Evolutionary conservation across 1,284 basidiomycete genomes (phyloP).

Genomic region (Trametes versicolor): DNA sequence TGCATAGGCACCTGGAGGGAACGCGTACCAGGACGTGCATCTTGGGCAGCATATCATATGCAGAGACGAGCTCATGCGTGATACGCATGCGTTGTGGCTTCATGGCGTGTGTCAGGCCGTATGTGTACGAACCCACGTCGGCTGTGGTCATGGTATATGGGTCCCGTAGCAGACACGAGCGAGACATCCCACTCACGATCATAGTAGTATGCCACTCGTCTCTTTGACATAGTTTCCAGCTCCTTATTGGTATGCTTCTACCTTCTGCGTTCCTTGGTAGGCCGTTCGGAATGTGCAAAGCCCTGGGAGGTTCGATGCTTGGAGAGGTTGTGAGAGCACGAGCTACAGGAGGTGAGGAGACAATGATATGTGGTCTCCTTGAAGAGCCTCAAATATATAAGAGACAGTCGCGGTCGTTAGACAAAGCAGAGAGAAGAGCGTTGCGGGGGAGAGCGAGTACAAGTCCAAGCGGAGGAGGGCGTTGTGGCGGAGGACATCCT

Average conservation of each 20-base stretch:
- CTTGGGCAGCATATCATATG: constrained; percentile 89
- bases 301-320: background rate
- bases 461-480: background rate
- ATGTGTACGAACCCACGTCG: constrained; percentile 86
- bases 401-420: background rate
- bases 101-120: constrained; percentile 92
- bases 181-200: constrained; percentile 28
- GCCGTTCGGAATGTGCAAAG: background rate
- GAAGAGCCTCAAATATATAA: background rate
- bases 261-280: background rate
- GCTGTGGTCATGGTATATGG: constrained; percentile 48
- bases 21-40: constrained; percentile 82
- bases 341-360: background rate
- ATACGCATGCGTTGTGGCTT: constrained; percentile 95
- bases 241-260: background rate
- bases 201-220: constrained; percentile 39
- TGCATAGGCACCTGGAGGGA: background rate
- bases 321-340: background rate
- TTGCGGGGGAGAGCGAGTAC: background rate
- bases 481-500: constrained; percentile 5
- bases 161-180: background rate
- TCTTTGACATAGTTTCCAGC: constrained; percentile 32
- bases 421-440: background rate
- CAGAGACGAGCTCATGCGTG: constrained; percentile 91
- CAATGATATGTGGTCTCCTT: background rate